Evolutionary conservation across 768 basidiomycete species (phyloP), one percentile per base, ranked within the genome.

Genomic region (Auricularia sp.): DNA sequence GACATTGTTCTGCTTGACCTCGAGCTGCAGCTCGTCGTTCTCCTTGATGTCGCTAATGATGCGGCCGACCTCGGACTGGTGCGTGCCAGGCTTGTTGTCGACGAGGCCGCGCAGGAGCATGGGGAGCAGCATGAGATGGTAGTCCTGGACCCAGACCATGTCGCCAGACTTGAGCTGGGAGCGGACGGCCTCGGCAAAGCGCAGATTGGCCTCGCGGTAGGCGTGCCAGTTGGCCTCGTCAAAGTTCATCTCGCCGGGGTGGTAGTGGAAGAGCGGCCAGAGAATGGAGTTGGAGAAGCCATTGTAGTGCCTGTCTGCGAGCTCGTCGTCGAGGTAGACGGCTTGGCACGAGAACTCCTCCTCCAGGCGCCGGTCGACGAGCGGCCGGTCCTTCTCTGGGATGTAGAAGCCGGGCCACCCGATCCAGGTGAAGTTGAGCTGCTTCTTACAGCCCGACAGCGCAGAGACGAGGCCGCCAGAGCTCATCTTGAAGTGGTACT

Each of bases 181-280:
- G 66, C 84, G 82, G 65, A 98, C 91, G 23, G 82, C 91, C 74
- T 98, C 90, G 0, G 97, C 96, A 71, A 99, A 99, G 68, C 86
- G 82, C 78, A 95, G 80, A 75, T 98, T 99, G 58, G 96, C 96
- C 75, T 97, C 93, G 43, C 97, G 87, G 76, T 98, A 99, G 14
- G 93, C 97, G 62, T 87, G 85, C 97, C 97, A 99, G 74, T 98
- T 92, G 73, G 91, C 91, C 78, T 97, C 93, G 75, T 98, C 96
- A 72, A 99, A 99, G 77, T 93, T 96, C 94, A 99, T 98, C 78
- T 98, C 97, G 68, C 96, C 96, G 7, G 97, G 97, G 75, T 98
- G 96, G 77, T 98, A 99, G 75, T 99, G 97, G 83, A 99, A 98
- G 59, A 99, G 81, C 2, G 97, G 97, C 97, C 97, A 99, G 61